Evolutionary conservation across 2,329 filamentous ascomycete genomes (phyloP).

Genomic region (Elsinoe fawcettii): DNA sequence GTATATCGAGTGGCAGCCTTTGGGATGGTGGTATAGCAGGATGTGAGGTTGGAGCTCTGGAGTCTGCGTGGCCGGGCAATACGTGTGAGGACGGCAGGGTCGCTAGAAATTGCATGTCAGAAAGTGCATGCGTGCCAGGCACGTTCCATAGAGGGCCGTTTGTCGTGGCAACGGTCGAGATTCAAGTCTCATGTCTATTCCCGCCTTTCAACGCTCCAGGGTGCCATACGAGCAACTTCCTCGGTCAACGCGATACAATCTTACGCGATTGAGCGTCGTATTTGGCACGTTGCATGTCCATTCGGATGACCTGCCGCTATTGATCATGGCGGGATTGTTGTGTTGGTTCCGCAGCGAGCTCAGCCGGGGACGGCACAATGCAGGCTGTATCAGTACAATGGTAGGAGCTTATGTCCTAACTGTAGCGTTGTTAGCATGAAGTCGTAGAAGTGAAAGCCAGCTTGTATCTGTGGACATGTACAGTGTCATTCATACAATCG

Average conservation of each 20-base stretch:
- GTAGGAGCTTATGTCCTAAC: neutral
- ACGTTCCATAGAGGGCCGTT: neutral
- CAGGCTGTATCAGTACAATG: neutral
- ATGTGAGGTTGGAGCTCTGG: neutral
- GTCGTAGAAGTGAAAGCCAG: neutral
- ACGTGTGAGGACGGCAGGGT: neutral
- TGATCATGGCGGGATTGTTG: neutral
- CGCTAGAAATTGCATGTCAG: neutral
- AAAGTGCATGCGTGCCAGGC: neutral
- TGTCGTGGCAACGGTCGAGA: neutral
- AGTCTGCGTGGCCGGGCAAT: neutral
- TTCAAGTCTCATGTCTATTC: neutral
- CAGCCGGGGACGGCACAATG: neutral
- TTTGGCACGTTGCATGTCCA: neutral
- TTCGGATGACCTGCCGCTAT: neutral
- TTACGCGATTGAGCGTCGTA: neutral
- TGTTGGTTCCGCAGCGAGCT: neutral
- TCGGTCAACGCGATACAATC: neutral
- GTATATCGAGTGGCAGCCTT: too few relatives aligned
- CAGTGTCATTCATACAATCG: slow-evolving; percentile 1
- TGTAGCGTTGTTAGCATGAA: neutral
- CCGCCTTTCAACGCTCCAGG: neutral
- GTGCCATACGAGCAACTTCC: neutral
- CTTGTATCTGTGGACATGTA: neutral
- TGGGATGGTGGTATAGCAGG: too few relatives aligned